Base-by-base conservation (phyloP, 1,284 basidiomycete genomes). In the Sporisorium sorghi region DNA sequence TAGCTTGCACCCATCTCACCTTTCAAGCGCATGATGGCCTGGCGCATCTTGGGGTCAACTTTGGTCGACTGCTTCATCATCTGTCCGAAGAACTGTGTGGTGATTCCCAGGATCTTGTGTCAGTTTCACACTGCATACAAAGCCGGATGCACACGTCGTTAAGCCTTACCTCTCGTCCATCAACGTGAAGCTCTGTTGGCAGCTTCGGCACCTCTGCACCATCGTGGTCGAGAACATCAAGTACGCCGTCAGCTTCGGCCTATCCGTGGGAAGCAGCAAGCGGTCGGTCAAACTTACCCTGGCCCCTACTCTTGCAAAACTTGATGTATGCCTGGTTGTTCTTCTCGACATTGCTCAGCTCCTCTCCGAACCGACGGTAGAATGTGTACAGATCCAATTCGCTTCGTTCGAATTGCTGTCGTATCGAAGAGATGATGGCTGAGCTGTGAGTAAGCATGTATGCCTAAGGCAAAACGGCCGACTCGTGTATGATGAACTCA, bases 61-160 rank as follows among this genome's bases (percentile, higher is more conserved):
- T 68, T 67, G 0, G 73, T 67, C 9, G 80, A 79, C 2, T 68
- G 75, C n/a, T 65, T 75, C 84, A 85, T 85, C 85, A 85, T 85
- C 39, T 64, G 58, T 5, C 76, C 76, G 65, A 84, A 85, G 0
- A 85, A 71, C 85, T 85, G 68, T 12, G 5, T 11, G 0, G n/a
- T n/a, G n/a, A n/a, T n/a, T n/a, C n/a, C n/a, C n/a, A n/a, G n/a
- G n/a, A 33, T 23, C 14, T 23, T 14, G 33, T 3, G 35, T 48
- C 24, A 48, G 35, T 23, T n/a, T 30, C 11, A 21, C 26, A 21
- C 12, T 8, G 46, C 46, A 19, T 53, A 21, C 9, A 30, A 3
- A 33, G 40, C 12, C 24, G 5, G 1, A 1, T 17, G 26, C 12
- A 19, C 37, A 9, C 5, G n/a, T 40, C 17, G 21, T 7, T 12